A percentile compares a stretch with the other conserved stretches of the same genome.
These are phyloP conservation scores for Talaromyces ruber DNA, from an alignment of 495 filamentous ascomycete species.

Conservation along the genomic window DNA sequence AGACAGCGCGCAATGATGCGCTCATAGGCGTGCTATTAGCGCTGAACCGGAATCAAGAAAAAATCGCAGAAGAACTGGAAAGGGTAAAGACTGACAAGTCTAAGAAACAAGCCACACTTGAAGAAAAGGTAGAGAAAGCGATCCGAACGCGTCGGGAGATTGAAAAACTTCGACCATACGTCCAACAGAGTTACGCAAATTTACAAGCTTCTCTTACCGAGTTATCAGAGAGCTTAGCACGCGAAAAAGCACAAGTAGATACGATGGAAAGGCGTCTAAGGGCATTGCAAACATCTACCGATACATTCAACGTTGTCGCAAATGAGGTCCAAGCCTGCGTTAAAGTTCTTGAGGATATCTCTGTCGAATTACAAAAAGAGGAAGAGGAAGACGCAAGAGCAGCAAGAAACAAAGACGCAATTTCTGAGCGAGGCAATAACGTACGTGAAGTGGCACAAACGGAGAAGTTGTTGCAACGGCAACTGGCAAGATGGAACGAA, in stretches of 20 bases:
- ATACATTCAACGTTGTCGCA: constrained; percentile 76
- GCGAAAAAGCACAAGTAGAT: constrained; percentile 78
- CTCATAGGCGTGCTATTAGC: constrained; percentile 71
- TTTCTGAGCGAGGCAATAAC: constrained; percentile 78
- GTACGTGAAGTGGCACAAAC: constrained; percentile 85
- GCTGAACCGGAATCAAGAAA: constrained; percentile 66
- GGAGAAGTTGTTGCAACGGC: constrained; percentile 73
- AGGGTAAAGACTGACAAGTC: constrained; percentile 64
- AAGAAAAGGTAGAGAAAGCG: constrained; percentile 66
- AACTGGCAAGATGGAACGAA: constrained; percentile 74
- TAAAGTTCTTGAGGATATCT: constrained; percentile 82
- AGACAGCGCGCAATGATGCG: constrained; percentile 74
- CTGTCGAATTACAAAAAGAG: constrained; percentile 73
- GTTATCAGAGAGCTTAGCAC: constrained; percentile 62
- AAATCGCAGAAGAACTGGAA: constrained; percentile 69
- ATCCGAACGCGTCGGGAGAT: constrained; percentile 62
- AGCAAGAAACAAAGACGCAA: constrained; percentile 70
- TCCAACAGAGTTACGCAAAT: constrained; percentile 73
- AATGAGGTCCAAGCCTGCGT: constrained; percentile 78
- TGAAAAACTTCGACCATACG: constrained; percentile 83
- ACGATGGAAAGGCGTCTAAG: constrained; percentile 73
- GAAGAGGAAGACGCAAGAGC: constrained; percentile 80
- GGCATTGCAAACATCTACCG: constrained; percentile 84
- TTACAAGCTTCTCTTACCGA: constrained; percentile 77
- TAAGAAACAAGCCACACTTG: constrained; percentile 59